A percentile compares a stretch with the other conserved stretches of the same genome.
phyloP scores from a whole-genome alignment of 805 yeast genomes.

The Kuraishia borneana region DNA sequence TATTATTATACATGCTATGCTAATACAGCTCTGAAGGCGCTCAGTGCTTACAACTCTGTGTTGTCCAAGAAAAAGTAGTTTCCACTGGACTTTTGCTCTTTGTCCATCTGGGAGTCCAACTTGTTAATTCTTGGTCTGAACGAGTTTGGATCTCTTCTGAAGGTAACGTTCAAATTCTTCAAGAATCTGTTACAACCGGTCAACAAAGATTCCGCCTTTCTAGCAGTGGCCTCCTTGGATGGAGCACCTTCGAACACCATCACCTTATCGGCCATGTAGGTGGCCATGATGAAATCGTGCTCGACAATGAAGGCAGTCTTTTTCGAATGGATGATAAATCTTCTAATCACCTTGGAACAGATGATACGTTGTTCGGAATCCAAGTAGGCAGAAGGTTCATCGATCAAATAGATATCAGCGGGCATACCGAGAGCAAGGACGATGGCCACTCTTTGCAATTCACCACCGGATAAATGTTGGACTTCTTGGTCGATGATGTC shows the following conservation, averaged over 20 bases:
- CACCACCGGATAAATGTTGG: constrained; percentile 98
- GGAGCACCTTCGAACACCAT: constrained; percentile 97
- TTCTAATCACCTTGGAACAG: constrained; percentile 96
- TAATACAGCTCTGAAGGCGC: neutral
- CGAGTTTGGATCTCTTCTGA: constrained; percentile 98
- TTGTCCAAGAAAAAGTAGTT: constrained; percentile 94
- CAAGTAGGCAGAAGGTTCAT: constrained; percentile 97
- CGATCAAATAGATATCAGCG: constrained; percentile 94
- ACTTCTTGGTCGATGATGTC: constrained; percentile 96
- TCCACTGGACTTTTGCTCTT: constrained; percentile 87
- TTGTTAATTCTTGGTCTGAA: constrained; percentile 98
- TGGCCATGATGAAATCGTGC: constrained; percentile 99
- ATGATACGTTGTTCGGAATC: constrained; percentile 99
- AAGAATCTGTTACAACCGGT: constrained; percentile 97
- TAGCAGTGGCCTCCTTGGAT: constrained; percentile 75
- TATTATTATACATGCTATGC: neutral
- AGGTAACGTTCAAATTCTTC: constrained; percentile 94
- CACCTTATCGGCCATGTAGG: constrained; percentile 96
- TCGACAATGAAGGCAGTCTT: constrained; percentile 99
- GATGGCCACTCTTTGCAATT: constrained; percentile 97
- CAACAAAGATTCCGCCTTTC: constrained; percentile 82
- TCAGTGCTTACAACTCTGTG: constrained; percentile 28
- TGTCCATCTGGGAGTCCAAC: constrained; percentile 97
- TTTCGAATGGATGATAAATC: constrained; percentile 91
- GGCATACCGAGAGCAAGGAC: constrained; percentile 87